phyloP scores from a whole-genome alignment of 2,329 filamentous ascomycete species.

The Alternaria incomplexa region DNA sequence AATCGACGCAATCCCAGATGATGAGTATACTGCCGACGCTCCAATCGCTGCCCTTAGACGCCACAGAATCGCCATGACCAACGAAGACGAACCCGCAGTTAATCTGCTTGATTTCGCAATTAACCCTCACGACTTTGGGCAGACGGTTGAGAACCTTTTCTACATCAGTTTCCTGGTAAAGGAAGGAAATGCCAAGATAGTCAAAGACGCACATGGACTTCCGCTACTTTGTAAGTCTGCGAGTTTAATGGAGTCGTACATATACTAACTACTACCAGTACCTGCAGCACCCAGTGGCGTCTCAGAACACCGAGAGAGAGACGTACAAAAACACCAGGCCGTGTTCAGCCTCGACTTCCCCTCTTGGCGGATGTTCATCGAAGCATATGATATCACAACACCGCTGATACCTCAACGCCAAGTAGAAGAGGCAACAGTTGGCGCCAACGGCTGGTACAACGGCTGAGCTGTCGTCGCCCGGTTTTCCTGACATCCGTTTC shows the following conservation, averaged over 20 bases:
- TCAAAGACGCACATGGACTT: constrained; percentile 72
- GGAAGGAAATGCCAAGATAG: constrained; percentile 79
- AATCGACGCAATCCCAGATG: constrained; percentile 29
- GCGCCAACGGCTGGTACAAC: constrained; percentile 35
- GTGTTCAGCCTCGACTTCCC: constrained; percentile 87
- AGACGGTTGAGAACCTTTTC: constrained; percentile 96
- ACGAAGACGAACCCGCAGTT: constrained; percentile 65
- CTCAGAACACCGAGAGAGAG: constrained; percentile 62
- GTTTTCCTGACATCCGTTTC: too few species aligned
- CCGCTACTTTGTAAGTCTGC: constrained; percentile 76
- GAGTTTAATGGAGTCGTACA: not conserved
- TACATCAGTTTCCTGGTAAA: constrained; percentile 94
- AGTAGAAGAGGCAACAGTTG: constrained; percentile 32
- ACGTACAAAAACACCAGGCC: constrained; percentile 72
- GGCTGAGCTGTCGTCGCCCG: not conserved
- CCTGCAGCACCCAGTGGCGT: constrained; percentile 55
- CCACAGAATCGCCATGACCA: constrained; percentile 66
- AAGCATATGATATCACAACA: constrained; percentile 76
- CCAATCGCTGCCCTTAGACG: constrained; percentile 64
- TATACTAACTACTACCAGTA: constrained; percentile 39
- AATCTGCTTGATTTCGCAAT: constrained; percentile 86
- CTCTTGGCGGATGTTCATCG: constrained; percentile 79
- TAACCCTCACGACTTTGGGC: constrained; percentile 88
- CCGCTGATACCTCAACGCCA: constrained; percentile 82
- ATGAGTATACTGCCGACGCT: constrained; percentile 44